A percentile compares a stretch with the other conserved stretches of the same genome.
Evolutionary conservation across 2,329 filamentous ascomycete species (phyloP).

Genomic region (Allantophomopsis lycopodina): DNA sequence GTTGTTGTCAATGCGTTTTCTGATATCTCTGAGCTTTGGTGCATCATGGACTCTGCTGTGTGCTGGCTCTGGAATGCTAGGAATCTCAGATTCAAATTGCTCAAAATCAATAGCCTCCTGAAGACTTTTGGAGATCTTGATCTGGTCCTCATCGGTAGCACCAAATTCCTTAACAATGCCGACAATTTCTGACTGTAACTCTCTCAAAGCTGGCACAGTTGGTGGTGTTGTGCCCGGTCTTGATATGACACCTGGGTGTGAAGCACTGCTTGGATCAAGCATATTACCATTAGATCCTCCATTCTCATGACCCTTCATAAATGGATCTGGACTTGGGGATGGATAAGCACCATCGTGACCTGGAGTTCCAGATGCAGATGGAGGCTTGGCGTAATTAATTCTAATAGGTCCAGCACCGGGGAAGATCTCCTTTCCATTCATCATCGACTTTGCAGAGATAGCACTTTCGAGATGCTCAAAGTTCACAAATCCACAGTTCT

Average conservation of each 20-base stretch:
- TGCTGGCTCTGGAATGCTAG: conserved; percentile 75
- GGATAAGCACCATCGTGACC: conserved; percentile 79
- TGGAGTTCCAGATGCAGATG: conserved; percentile 78
- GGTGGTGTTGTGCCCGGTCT: conserved; percentile 35
- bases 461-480: conserved; percentile 88
- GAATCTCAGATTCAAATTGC: conserved; percentile 68
- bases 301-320: conserved; percentile 41
- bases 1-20: conserved; percentile 95
- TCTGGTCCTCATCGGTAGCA: conserved; percentile 64
- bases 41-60: conserved; percentile 87
- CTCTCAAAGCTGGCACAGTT: conserved; percentile 57
- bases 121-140: conserved; percentile 58
- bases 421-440: conserved; percentile 98
- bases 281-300: conserved; percentile 19
- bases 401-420: conserved; percentile 87
- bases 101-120: conserved; percentile 65
- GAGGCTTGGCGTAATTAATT: conserved; percentile 95
- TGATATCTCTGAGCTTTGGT: conserved; percentile 85
- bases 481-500: conserved; percentile 98
- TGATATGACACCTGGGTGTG: conserved; percentile 23
- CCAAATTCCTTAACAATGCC: conserved; percentile 83
- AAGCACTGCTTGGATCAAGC: conserved; percentile 22
- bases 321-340: conserved; percentile 83
- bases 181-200: conserved; percentile 72
- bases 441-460: conserved; percentile 70